Evolutionary conservation across 805 yeast genomes (phyloP), one percentile per base, ranked within the genome.

Genomic region (Barnettozyma botsteinii): DNA sequence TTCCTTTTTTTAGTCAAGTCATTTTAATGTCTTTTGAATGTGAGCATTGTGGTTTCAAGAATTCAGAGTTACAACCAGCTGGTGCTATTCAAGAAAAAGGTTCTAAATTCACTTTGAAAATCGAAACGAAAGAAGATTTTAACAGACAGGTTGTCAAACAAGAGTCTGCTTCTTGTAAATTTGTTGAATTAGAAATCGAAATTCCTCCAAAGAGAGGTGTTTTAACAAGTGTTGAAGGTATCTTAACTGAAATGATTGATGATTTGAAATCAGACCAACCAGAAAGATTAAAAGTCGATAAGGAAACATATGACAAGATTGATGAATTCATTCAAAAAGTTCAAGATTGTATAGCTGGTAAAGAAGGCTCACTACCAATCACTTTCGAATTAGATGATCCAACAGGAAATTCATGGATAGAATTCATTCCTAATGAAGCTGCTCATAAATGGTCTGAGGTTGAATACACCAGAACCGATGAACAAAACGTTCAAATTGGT

Each of bases 371-470:
- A 15, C 62, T 85, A 38, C 98, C 98, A 2, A 56, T 91, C 46
- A 84, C 94, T 0, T 73, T 91, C 35, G 69, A 73, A 19, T 66
- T 87, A 10, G 96, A 89, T 61, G 98, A 93, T 62, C 97, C 98
- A 22, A 76, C 96, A 1, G 98, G 98, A 13, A 93, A 93, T 67
- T 91, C 98, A 5, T 93, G 97, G 95, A 79, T 93, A 40, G 96
- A 86, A 57, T 86, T 73, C 60, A 63, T 75, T 44, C 96, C 96
- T 15, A 89, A 85, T 44, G 96, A 87, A 59, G 73, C 95, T 5
- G 69, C 83, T 27, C 94, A 86, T 62, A 87, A 89, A 62, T 91
- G 96, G 96, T 73, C 93, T 20, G 83, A 79, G 61, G 69, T 73
- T 25, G 89, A 86, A 54, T 93, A 89, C 60, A 64, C 72, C 51